Evolutionary conservation across 768 basidiomycete genomes (phyloP).

Genomic region (Agrocybe pediades): DNA sequence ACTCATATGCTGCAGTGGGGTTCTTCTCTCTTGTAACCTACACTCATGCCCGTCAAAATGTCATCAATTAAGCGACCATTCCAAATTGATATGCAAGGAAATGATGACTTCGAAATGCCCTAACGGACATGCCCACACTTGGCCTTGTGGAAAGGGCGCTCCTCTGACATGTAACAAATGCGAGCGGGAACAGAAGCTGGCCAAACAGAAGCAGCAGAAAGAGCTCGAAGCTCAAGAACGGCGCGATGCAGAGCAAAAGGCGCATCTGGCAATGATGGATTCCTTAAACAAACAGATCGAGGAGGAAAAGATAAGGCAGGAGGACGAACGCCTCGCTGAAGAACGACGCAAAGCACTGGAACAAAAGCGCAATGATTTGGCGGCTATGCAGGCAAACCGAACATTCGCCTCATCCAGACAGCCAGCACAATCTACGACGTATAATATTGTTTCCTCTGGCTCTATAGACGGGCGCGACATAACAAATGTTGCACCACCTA

Average conservation of each 20-base stretch:
- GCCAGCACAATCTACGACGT: too few species aligned
- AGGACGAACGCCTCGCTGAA: slow-evolving; percentile 34
- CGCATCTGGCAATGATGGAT: slow-evolving; percentile 42
- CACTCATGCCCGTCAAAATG: slow-evolving; percentile 64
- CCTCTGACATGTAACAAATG: slow-evolving; percentile 46
- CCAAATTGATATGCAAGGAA: slow-evolving; percentile 50
- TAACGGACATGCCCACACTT: slow-evolving; percentile 41
- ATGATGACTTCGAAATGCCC: slow-evolving; percentile 41
- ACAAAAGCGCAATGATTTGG: slow-evolving; percentile 49
- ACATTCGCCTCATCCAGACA: slow-evolving; percentile 11
- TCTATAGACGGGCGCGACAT: too few species aligned
- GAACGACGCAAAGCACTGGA: slow-evolving; percentile 37
- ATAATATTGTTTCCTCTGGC: too few species aligned
- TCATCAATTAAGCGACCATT: slow-evolving; percentile 56
- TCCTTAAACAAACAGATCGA: slow-evolving; percentile 45
- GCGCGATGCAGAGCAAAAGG: slow-evolving; percentile 41
- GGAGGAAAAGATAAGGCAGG: slow-evolving; percentile 25
- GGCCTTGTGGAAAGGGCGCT: slow-evolving; percentile 42
- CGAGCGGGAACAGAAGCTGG: slow-evolving; percentile 42
- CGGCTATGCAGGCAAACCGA: slow-evolving; percentile 31
- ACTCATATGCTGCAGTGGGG: slow-evolving; percentile 37
- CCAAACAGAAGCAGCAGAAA: slow-evolving; percentile 39
- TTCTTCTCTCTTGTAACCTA: slow-evolving; percentile 46
- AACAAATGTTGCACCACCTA: too few species aligned
- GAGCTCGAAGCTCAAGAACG: slow-evolving; percentile 44